These are phyloP conservation scores for Mrakiaceae sp. DNA, from an alignment of 1,284 basidiomycete species.

Conservation along the genomic window DNA sequence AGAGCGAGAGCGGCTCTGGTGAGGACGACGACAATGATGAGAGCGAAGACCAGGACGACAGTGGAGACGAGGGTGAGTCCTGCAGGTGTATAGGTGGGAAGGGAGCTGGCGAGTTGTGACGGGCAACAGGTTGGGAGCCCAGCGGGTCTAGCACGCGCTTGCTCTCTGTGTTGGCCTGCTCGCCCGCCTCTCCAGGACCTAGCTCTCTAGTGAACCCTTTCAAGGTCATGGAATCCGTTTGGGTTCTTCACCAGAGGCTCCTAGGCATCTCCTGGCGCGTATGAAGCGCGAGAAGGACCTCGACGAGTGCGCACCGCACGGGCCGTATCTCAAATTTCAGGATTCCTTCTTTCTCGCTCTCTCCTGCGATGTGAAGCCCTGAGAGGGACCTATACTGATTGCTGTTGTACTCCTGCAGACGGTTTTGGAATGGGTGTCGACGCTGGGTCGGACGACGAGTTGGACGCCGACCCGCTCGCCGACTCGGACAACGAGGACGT, in stretches of 20 bases:
- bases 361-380: background rate
- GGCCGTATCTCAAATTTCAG: no score
- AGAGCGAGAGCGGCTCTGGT: background rate
- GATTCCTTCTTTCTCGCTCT: background rate
- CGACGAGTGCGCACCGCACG: slow-evolving; percentile 15
- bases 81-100: background rate
- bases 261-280: no score
- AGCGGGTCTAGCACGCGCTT: no score
- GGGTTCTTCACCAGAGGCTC: no score
- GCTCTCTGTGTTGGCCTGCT: no score
- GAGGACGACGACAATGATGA: slow-evolving; percentile 22
- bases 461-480: slow-evolving; percentile 21
- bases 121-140: no score
- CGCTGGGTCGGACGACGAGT: slow-evolving; percentile 22
- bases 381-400: no score
- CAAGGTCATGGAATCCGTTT: no score
- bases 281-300: slow-evolving; percentile 16
- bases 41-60: slow-evolving; percentile 22
- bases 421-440: slow-evolving; percentile 22
- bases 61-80: slow-evolving; percentile 19
- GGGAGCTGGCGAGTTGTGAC: no score
- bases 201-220: no score
- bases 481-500: slow-evolving; percentile 25
- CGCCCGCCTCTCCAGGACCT: no score
- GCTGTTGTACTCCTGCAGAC: slow-evolving; percentile 7